Evolutionary conservation across 2,329 filamentous ascomycete genomes (phyloP).

Genomic region (Pezizomycotina sp.): DNA sequence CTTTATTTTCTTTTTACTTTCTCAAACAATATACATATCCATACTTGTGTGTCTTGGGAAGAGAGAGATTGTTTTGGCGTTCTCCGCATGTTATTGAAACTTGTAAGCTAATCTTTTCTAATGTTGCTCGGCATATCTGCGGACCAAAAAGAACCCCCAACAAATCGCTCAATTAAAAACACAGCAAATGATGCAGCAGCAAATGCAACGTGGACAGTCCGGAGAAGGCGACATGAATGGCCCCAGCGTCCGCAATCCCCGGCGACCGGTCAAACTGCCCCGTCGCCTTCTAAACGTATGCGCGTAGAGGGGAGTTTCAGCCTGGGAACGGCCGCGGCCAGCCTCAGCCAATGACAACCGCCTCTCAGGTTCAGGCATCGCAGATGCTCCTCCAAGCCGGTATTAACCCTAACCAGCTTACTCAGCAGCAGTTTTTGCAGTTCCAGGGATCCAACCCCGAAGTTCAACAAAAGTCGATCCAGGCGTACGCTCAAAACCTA

Average conservation of each 20-base stretch:
- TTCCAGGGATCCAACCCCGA: slow-evolving; percentile 36
- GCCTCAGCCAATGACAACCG: slow-evolving; percentile 12
- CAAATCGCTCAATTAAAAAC: slow-evolving; percentile 27
- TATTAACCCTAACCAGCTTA: slow-evolving; percentile 59
- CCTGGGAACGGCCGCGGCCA: slow-evolving; percentile 15
- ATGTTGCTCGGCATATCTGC: slow-evolving; percentile 19
- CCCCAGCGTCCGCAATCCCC: slow-evolving; percentile 41
- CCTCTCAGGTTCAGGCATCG: slow-evolving; percentile 20
- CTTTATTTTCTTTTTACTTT: slow-evolving; percentile 7
- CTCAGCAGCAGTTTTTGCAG: slow-evolving; percentile 55
- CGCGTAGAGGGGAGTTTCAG: slow-evolving; percentile 21
- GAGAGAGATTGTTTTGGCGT: no score
- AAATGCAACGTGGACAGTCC: slow-evolving; percentile 41
- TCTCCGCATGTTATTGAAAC: slow-evolving; percentile 20
- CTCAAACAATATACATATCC: slow-evolving; percentile 6
- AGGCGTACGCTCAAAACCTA: slow-evolving; percentile 72
- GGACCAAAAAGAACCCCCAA: slow-evolving; percentile 15
- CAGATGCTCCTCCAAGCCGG: slow-evolving; percentile 47
- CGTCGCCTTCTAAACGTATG: slow-evolving; percentile 24
- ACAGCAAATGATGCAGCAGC: slow-evolving; percentile 51
- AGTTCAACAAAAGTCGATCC: slow-evolving; percentile 66
- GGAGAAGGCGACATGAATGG: slow-evolving; percentile 52
- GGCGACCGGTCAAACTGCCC: slow-evolving; percentile 31
- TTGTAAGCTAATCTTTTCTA: no score
- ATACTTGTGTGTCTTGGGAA: no score